Base-by-base conservation (phyloP, 2,329 filamentous ascomycete genomes). In the Furcasterigmium sp. region DNA sequence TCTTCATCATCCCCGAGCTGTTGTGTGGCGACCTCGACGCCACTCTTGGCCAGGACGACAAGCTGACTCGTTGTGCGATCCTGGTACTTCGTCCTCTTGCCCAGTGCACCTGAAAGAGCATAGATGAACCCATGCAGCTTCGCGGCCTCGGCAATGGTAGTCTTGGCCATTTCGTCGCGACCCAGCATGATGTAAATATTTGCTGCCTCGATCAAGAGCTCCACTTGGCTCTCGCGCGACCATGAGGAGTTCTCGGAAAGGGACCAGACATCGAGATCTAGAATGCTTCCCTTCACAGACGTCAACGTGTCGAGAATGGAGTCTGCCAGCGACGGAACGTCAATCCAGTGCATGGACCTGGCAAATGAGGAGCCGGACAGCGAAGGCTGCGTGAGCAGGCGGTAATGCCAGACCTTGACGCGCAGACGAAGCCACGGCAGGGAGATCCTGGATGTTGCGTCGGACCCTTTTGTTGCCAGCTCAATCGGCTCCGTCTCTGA, bases 181-280 rank as follows among this genome's bases (percentile, higher is more conserved):
- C 91, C 89, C 52, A 96, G 84, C 57, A 94, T 80, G 19, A 90
- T 89, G 59, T 91, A 82, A 38, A 93, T 81, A 26, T 88, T 85
- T 3, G 90, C 85, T 51, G 87, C 79, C 61, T 98, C 93, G 3
- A 97, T 65, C 29, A 93, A 61, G 52, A 91, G 93, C 48, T 83
- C 76, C 4, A 84, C 78, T 54, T 73, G 76, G n/a, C 77, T 72
- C 26, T 77, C 63, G 3, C 54, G 61, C 8, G 58, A 57, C 67
- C 72, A 76, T 0, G 58, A 52, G 2, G 60, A 56, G 5, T 52
- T 51, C 2, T 51, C 53, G 3, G 55, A 39, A 13, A 42, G 47
- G 1, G 64, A 56, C 67, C 64, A 68, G 4, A 68, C 60, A 26
- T 68, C 62, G 4, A 9, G 50, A 54, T 32, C 49, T 7, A 68